Base-by-base conservation (phyloP, 2,329 filamentous ascomycete species). In the Aspergillus terreus region DNA sequence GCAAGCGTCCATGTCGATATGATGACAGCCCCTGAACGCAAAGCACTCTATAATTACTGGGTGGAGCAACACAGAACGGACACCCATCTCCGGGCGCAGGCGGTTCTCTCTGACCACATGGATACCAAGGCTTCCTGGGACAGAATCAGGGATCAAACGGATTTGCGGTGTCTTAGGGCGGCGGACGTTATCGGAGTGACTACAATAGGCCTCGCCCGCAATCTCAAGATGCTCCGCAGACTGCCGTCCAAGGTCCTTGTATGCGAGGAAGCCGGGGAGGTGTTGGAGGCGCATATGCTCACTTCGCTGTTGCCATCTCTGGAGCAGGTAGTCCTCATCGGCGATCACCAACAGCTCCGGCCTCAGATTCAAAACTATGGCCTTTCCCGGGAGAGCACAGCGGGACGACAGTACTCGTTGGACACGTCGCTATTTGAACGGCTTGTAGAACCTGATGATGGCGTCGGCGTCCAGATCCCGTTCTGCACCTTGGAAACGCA, bases 131-230 rank as follows among this genome's bases (percentile, higher is more conserved):
- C 27, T 4, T 49, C 52, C 11, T 54, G 50, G 14, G 51, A 60
- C 33, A 57, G 49, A 10, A 51, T 66, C 12, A 54, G 56, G 15
- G 54, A 62, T 35, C 65, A 71, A 40, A 33, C 61, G 5, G 56
- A 65, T 43, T 49, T 66, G 21, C 61, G 67, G 6, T 65, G 58
- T 46, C 58, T 72, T 6, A 38, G 55, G 4, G 58, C 65, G 17
- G 78, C 78, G 0, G 67, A 80, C 46, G 69, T 82, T 5, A 78
- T 83, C 40, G 80, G 81, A 0, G 60, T 82, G 4, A 83, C 79
- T 0, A 82, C 80, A 0, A 74, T 72, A 1, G 80, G 79, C 0
- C 60, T 83, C 1, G 80, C 81, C 4, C 63, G 66, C 19, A 71
- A 72, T 9, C 68, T 82, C 2, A 62, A 71, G 0, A 54, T 76